Percentiles rank a stretch among this genome's conserved stretches.
phyloP scores from a whole-genome alignment of 139 green algal genomes.

The Klebsormidium nitens region DNA sequence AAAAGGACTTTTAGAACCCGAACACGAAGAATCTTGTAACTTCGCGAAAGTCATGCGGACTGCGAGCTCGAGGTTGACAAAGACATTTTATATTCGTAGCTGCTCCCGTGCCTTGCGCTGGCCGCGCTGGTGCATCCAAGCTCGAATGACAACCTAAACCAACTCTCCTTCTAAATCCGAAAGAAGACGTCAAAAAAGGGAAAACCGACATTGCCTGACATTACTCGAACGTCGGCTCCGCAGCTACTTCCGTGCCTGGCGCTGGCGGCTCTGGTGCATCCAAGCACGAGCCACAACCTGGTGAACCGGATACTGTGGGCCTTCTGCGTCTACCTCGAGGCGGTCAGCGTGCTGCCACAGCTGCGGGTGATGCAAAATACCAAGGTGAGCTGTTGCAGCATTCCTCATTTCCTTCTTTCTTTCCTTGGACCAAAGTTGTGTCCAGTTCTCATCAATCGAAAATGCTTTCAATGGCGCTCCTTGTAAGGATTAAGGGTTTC shows the following conservation, averaged over 20 bases:
- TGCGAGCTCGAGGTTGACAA: no score
- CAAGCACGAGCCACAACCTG: conserved; percentile 72
- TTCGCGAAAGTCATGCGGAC: no score
- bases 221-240: no score
- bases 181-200: no score
- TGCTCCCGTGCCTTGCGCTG: conserved; percentile 72
- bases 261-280: conserved; percentile 80
- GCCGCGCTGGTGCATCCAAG: conserved; percentile 80
- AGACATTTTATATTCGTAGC: no score
- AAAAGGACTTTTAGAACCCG: no score
- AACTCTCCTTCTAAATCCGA: no score
- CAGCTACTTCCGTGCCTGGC: conserved; percentile 69
- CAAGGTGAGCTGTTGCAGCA: conserved; percentile 23
- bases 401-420: not conserved
- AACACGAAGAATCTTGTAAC: no score
- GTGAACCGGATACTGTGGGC: conserved; percentile 80
- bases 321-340: conserved; percentile 96
- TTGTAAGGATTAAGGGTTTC: no score
- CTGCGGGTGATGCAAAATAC: conserved; percentile 95
- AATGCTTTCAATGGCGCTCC: no score
- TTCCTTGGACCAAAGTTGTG: not conserved
- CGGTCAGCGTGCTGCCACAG: conserved; percentile 91
- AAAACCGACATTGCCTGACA: no score
- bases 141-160: conserved; percentile 76
- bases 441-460: no score